phyloP scores from a whole-genome alignment of 306 rosid genomes.

The Astragalus membranaceus region DNA sequence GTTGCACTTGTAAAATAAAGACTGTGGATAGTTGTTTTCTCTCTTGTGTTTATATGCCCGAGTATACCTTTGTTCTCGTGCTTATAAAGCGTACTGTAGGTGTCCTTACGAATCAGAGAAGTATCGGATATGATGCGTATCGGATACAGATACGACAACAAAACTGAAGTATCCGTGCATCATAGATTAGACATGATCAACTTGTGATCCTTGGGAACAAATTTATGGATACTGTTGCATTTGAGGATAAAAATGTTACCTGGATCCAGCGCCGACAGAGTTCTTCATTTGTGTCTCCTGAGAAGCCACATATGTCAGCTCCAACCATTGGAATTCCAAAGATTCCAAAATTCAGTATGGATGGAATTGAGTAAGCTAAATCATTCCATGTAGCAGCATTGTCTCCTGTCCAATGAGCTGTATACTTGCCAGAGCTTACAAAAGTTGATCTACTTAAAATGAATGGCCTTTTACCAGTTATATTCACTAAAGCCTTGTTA shows the following conservation, averaged over 20 bases:
- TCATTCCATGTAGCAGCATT: constrained; percentile 82
- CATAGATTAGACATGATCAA: no score
- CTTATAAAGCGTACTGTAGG: no score
- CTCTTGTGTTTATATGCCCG: no score
- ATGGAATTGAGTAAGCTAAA: constrained; percentile 66
- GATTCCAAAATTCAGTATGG: constrained; percentile 64
- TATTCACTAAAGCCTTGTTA: constrained; percentile 40
- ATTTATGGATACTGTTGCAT: no score
- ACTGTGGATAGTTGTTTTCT: no score
- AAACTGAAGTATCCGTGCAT: no score
- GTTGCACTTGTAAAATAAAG: no score
- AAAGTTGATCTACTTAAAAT: constrained; percentile 77
- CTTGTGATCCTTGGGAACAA: no score
- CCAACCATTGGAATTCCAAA: constrained; percentile 95
- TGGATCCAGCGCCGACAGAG: constrained; percentile 91
- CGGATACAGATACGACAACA: no score
- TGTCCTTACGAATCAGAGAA: no score
- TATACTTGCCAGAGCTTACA: constrained; percentile 78
- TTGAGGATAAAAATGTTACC: constrained; percentile 48
- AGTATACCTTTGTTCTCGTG: no score
- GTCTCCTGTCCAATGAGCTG: constrained; percentile 97
- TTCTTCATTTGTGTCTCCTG: constrained; percentile 62
- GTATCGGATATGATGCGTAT: no score
- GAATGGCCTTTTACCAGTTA: constrained; percentile 82
- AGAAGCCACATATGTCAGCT: constrained; percentile 89